phyloP scores from a whole-genome alignment of 2,329 filamentous ascomycete genomes.

The Apiospora pterosperma region DNA sequence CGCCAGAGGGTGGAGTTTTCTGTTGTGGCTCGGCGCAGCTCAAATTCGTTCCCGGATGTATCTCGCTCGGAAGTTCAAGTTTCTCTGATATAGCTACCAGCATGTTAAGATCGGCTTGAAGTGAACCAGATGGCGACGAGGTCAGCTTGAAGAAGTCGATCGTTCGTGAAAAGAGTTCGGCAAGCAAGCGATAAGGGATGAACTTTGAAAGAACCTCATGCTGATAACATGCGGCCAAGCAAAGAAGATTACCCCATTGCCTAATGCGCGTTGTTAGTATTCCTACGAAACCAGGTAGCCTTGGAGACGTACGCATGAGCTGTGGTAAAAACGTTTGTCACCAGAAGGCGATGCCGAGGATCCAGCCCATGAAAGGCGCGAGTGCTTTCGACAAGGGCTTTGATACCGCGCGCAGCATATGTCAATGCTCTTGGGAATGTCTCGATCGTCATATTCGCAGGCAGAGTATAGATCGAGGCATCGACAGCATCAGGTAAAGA shows the following conservation, averaged over 20 bases:
- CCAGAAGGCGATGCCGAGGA: constrained; percentile 63
- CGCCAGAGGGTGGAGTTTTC: too few relatives aligned
- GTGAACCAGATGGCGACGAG: too few relatives aligned
- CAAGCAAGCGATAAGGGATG: constrained; percentile 54
- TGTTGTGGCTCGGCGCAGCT: too few relatives aligned
- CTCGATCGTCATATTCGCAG: constrained; percentile 37
- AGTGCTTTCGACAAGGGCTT: constrained; percentile 80
- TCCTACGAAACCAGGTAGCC: background rate
- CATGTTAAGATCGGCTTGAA: constrained; percentile 66
- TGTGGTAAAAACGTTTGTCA: constrained; percentile 96
- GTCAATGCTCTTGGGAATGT: constrained; percentile 37
- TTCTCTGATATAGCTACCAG: constrained; percentile 50
- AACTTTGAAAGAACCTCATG: constrained; percentile 59
- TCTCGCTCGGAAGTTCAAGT: constrained; percentile 41
- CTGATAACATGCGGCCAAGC: constrained; percentile 75
- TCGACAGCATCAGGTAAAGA: constrained; percentile 13
- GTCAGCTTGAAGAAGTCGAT: too few relatives aligned
- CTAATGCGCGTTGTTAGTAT: constrained; percentile 40
- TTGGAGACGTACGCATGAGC: constrained; percentile 78
- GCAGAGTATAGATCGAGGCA: background rate
- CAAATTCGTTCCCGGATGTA: too few relatives aligned
- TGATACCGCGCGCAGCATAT: constrained; percentile 60
- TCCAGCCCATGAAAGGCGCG: constrained; percentile 69
- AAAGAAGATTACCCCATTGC: constrained; percentile 94
- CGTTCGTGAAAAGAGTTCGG: constrained; percentile 65